Evolutionary conservation across 306 rosid species (phyloP).

Genomic region (Heteromeles arbutifolia): DNA sequence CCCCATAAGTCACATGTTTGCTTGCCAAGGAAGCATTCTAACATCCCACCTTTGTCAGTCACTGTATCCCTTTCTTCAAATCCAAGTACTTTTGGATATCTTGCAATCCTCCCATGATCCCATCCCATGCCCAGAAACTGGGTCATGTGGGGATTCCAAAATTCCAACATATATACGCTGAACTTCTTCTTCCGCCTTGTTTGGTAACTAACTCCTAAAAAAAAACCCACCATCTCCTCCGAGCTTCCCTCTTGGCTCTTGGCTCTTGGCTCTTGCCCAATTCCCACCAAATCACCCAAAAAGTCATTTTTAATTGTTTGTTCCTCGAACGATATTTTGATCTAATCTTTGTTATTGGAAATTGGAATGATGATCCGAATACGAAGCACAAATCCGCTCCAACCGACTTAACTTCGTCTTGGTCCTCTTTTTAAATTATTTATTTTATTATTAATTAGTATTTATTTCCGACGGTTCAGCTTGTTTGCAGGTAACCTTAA

Average conservation of each 20-base stretch:
- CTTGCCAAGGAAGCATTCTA: constrained; percentile 8
- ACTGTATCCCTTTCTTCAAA: constrained; percentile 18
- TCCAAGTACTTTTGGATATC: neutral
- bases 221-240: constrained; percentile 7
- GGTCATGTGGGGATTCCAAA: neutral
- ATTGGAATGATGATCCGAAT: too few relatives aligned
- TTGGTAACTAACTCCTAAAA: neutral
- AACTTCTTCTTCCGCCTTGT: neutral
- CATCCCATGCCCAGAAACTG: too few relatives aligned
- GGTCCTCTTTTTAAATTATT: too few relatives aligned
- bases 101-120: too few relatives aligned
- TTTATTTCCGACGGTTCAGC: neutral
- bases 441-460: neutral
- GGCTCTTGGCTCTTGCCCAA: neutral
- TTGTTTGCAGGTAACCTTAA: too few relatives aligned
- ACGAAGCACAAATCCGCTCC: too few relatives aligned
- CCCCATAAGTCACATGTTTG: neutral
- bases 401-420: too few relatives aligned
- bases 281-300: neutral
- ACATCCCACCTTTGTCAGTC: neutral
- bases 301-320: neutral
- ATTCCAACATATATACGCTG: neutral
- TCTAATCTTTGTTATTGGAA: too few relatives aligned
- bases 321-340: too few relatives aligned
- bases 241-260: neutral